Conservation (phyloP, 2,329 filamentous ascomycete genomes). For the Nannizzia gypsea region DNA sequence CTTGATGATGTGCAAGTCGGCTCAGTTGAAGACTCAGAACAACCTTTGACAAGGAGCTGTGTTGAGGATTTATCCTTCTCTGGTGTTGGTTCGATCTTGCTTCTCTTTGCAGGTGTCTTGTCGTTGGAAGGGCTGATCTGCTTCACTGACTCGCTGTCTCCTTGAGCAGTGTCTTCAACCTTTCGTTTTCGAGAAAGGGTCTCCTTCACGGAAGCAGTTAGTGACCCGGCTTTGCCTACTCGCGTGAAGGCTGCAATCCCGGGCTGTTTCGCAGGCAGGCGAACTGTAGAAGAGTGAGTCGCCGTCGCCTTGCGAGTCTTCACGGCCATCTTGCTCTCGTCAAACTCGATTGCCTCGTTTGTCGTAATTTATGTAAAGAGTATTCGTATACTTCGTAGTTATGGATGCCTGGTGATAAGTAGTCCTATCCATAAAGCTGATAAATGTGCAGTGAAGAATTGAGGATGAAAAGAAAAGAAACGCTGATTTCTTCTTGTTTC, state of each 20-base stretch:
- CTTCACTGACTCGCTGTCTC: background rate
- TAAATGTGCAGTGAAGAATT: background rate
- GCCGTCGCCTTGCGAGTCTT: constrained; percentile 1
- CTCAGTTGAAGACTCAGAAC: constrained; percentile 11
- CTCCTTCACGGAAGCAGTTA: constrained; percentile 17
- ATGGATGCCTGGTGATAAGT: background rate
- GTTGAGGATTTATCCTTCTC: background rate
- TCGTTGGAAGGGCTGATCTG: background rate
- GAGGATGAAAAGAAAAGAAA: background rate
- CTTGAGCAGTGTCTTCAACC: constrained; percentile 16
- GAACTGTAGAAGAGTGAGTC: constrained; percentile 13
- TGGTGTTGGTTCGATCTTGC: background rate
- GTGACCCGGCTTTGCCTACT: constrained; percentile 31
- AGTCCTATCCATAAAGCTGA: background rate
- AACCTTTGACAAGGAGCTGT: background rate
- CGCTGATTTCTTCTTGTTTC: background rate
- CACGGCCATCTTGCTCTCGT: constrained; percentile 6
- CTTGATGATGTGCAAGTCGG: constrained; percentile 30
- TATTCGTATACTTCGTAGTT: background rate
- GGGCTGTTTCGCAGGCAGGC: constrained; percentile 25
- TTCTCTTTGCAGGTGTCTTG: background rate
- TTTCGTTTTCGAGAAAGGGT: constrained; percentile 31
- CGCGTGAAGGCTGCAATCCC: constrained; percentile 36
- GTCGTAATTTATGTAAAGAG: background rate
- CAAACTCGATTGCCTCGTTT: background rate